Conservation (phyloP, 805 yeast species). For the Candida nonsorbophila region DNA sequence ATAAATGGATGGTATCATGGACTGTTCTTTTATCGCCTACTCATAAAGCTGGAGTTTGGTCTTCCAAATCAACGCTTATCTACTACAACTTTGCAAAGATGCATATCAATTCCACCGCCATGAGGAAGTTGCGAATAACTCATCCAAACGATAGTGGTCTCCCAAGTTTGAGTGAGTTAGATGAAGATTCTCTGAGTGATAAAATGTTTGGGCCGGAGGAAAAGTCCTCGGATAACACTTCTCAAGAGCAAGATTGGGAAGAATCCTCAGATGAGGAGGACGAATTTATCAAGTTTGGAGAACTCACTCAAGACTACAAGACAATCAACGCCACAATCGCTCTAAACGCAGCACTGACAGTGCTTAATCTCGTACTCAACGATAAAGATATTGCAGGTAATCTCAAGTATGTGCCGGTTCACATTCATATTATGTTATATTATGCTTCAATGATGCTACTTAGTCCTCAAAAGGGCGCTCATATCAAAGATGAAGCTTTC, state of each 20-base stretch:
- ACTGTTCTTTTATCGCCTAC: slow-evolving; percentile 62
- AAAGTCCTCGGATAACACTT: neutral
- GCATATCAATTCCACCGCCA: slow-evolving; percentile 57
- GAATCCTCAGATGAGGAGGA: slow-evolving; percentile 12
- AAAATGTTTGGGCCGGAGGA: neutral
- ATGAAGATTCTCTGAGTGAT: neutral
- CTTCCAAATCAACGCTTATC: slow-evolving; percentile 62
- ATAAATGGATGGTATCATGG: slow-evolving; percentile 81
- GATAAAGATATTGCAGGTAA: slow-evolving; percentile 55
- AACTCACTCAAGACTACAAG: slow-evolving; percentile 26
- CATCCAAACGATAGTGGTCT: slow-evolving; percentile 20
- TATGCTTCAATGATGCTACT: slow-evolving; percentile 57
- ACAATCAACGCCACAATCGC: slow-evolving; percentile 46
- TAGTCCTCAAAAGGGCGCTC: slow-evolving; percentile 36
- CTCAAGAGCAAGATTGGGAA: slow-evolving; percentile 7
- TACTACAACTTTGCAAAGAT: slow-evolving; percentile 72
- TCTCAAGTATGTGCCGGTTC: slow-evolving; percentile 63
- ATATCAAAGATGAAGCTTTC: slow-evolving; percentile 8
- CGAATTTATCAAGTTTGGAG: slow-evolving; percentile 27
- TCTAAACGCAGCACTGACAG: slow-evolving; percentile 57
- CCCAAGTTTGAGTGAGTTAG: slow-evolving; percentile 27
- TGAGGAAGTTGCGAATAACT: slow-evolving; percentile 33
- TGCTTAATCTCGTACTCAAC: slow-evolving; percentile 51
- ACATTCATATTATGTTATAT: slow-evolving; percentile 65
- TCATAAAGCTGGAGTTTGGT: slow-evolving; percentile 54